Evolutionary conservation across 306 rosid species (phyloP).

Genomic region (Fragaria ananassa): DNA sequence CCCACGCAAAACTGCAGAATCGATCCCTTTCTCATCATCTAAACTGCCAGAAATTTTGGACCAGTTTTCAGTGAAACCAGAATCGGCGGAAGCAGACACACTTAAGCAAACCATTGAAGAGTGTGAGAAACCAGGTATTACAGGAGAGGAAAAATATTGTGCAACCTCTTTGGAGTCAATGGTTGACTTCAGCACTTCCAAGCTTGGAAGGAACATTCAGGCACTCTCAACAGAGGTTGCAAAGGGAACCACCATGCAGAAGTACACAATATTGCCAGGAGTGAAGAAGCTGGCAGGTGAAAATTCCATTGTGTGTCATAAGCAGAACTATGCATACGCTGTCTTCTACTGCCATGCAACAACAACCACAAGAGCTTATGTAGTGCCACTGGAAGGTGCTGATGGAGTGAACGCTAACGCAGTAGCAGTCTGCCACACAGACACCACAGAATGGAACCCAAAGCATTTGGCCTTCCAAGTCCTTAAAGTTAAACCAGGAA

Average conservation of each 20-base stretch:
- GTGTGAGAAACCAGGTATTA: slow-evolving; percentile 41
- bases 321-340: slow-evolving; percentile 62
- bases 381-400: slow-evolving; percentile 50
- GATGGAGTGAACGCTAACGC: slow-evolving; percentile 58
- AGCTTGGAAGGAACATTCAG: slow-evolving; percentile 49
- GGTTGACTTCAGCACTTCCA: slow-evolving; percentile 69
- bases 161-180: slow-evolving; percentile 87
- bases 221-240: slow-evolving; percentile 60
- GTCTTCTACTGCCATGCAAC: slow-evolving; percentile 75
- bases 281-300: slow-evolving; percentile 38
- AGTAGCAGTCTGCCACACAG: slow-evolving; percentile 66
- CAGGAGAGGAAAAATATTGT: slow-evolving; percentile 70
- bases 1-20: slow-evolving; percentile 39
- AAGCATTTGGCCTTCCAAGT: slow-evolving; percentile 77
- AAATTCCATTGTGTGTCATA: slow-evolving; percentile 66
- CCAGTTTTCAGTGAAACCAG: slow-evolving; percentile 38
- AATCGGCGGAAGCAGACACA: slow-evolving; percentile 38
- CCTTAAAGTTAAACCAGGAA: slow-evolving; percentile 76
- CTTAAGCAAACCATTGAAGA: slow-evolving; percentile 49
- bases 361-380: slow-evolving; percentile 33
- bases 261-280: slow-evolving; percentile 35
- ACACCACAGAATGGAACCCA: slow-evolving; percentile 80
- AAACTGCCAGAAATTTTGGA: slow-evolving; percentile 36
- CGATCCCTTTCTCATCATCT: slow-evolving; percentile 65
- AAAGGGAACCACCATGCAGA: slow-evolving; percentile 36